These are phyloP conservation scores for Pichia sp. DNA, from an alignment of 1,139 yeast genomes.

Conservation along the genomic window DNA sequence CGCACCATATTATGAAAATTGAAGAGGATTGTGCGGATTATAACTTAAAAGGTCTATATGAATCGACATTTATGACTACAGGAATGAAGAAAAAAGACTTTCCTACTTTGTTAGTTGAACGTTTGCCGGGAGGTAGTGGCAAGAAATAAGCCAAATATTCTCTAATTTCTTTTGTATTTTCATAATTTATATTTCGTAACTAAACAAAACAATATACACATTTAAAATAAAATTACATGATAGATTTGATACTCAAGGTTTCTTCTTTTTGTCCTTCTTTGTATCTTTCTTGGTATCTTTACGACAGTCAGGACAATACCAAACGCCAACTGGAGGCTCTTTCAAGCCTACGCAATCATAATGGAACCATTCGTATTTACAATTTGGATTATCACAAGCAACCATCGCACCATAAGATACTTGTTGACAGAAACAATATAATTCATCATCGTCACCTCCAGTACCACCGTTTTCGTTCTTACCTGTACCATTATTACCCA, in stretches of 20 bases:
- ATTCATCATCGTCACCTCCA: constrained; percentile 47
- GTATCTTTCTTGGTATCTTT: constrained; percentile 25
- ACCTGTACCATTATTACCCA: constrained; percentile 47
- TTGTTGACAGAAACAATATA: constrained; percentile 81
- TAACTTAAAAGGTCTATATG: no score
- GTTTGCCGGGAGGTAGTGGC: no score
- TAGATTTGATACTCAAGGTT: constrained; percentile 1
- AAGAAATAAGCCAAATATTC: no score
- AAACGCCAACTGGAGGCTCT: constrained; percentile 59
- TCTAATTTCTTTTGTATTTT: no score
- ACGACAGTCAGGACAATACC: constrained; percentile 63
- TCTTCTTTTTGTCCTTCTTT: constrained; percentile 14
- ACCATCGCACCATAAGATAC: constrained; percentile 91
- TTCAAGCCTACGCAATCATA: constrained; percentile 77
- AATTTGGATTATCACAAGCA: constrained; percentile 83
- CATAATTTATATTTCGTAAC: no score
- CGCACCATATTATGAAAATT: no score
- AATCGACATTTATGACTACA: no score
- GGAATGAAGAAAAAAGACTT: no score
- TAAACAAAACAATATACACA: no score
- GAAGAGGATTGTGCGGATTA: no score
- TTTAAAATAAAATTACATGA: no score
- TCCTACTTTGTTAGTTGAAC: no score
- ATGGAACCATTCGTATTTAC: constrained; percentile 86
- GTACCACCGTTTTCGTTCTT: constrained; percentile 44